Percentiles rank a stretch among this genome's conserved stretches.
Conservation (phyloP, 345 rosid genomes). For the Hevea brasiliensis region DNA sequence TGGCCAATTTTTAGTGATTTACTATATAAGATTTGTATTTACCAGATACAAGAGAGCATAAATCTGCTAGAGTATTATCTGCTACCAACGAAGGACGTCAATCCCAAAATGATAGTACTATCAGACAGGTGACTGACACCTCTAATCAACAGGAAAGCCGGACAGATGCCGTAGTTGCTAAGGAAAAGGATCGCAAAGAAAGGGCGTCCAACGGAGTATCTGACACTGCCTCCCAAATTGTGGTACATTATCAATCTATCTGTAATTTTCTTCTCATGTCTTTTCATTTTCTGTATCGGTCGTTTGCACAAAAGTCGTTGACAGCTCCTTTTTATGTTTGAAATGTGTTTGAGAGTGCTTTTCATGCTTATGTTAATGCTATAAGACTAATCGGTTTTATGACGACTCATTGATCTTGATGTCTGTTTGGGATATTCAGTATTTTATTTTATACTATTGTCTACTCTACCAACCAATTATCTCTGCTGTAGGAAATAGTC, state of each 20-base stretch:
- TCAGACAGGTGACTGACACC: conserved; percentile 53
- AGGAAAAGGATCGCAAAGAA: background rate
- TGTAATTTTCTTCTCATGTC: background rate
- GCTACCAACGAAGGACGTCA: conserved; percentile 52
- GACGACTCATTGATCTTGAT: conserved; percentile 10
- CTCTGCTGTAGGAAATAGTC: conserved; percentile 21
- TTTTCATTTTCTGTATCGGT: background rate
- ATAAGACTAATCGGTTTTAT: conserved; percentile 1
- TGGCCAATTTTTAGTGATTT: conserved; percentile 1
- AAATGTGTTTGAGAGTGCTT: background rate
- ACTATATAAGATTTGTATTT: conserved; percentile 20
- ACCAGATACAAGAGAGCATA: conserved; percentile 54
- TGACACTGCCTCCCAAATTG: conserved; percentile 6
- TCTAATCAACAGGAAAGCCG: conserved; percentile 14
- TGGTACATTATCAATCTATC: conserved; percentile 8
- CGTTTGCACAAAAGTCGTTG: conserved; percentile 9
- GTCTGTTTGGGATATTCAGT: background rate
- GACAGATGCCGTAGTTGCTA: conserved; percentile 8
- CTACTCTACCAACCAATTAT: background rate
- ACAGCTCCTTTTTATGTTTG: conserved; percentile 7
- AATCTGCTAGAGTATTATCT: conserved; percentile 70
- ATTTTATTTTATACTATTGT: conserved; percentile 1
- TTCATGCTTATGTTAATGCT: background rate
- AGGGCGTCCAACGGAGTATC: background rate
- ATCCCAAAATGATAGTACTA: conserved; percentile 42